Evolutionary conservation across 176 grass and related monocot genomes (phyloP), one percentile per base, ranked within the genome.

Genomic region (Phyllostachys edulis): DNA sequence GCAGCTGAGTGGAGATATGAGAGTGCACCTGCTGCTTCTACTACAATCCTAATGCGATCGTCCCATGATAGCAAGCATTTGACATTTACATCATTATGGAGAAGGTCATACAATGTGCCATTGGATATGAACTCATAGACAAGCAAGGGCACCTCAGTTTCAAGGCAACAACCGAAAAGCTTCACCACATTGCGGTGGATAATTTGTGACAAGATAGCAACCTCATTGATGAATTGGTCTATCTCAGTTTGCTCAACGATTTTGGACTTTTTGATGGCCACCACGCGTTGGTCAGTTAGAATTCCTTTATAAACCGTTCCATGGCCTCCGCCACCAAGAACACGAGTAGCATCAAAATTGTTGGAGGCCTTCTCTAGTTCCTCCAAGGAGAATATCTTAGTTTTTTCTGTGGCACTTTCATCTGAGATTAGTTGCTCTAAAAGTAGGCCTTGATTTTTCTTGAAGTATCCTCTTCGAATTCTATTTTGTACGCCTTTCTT

Each of bases 51-150:
- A 3, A 88, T 20, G 7, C 82, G 82, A 73, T 85, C 71, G 45
- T 87, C 85, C 91, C 88, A 93, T 56, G 88, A 47, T 0, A 87
- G 1, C 3, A 55, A 14, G 20, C 29, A 78, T 34, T 45, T n/a
- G 1, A 14, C 0, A 36, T 2, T 6, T 15, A 3, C 16, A 40
- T 70, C 5, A 0, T 0, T 1, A 7, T 94, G 92, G 26, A 94
- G 67, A 46, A 78, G 65, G 0, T 89, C 63, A 52, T 80, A 65
- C 0, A 94, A 39, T 2, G 86, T 94, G 0, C 84, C 92, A 24
- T 91, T 91, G 5, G 89, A 82, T 21, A 94, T 73, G 38, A 94
- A 94, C 49, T 94, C 92, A 49, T 94, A 94, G 0, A 93, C 91
- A 12, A 90, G 38, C 20, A 93, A 64, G 0, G 91, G 88, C 2